Percentiles rank a stretch among this genome's conserved stretches.
Evolutionary conservation across 805 yeast species (phyloP).

Genomic region (Metschnikowia cerradonensis): DNA sequence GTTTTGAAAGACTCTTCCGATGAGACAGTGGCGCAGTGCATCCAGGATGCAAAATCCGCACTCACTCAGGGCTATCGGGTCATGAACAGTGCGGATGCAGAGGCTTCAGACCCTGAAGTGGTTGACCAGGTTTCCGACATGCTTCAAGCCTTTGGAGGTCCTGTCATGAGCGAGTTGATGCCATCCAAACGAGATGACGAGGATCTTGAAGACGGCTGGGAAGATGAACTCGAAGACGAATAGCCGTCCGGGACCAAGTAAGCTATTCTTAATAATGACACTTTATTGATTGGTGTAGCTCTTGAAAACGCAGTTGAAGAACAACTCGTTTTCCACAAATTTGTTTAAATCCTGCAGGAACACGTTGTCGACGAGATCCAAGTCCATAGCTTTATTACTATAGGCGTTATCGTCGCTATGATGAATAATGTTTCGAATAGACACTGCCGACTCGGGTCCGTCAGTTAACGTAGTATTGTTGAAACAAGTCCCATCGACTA

Average conservation of each 20-base stretch:
- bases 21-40: slow-evolving; percentile 25
- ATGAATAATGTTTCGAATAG: slow-evolving; percentile 10
- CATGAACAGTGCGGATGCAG: slow-evolving; percentile 31
- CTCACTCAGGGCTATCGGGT: slow-evolving; percentile 45
- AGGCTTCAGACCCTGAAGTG: slow-evolving; percentile 58
- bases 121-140: slow-evolving; percentile 48
- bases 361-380: background rate
- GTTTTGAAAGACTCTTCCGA: slow-evolving; percentile 18
- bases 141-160: slow-evolving; percentile 59
- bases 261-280: slow-evolving; percentile 17
- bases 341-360: slow-evolving; percentile 1
- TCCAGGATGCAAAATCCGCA: slow-evolving; percentile 41
- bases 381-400: background rate
- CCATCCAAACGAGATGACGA: slow-evolving; percentile 27
- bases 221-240: slow-evolving; percentile 45
- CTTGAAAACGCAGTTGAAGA: slow-evolving; percentile 1
- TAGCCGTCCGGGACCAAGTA: background rate
- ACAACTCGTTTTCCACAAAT: slow-evolving; percentile 6
- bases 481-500: background rate
- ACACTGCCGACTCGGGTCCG: slow-evolving; percentile 1
- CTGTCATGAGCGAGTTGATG: slow-evolving; percentile 41
- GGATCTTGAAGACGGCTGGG: slow-evolving; percentile 45
- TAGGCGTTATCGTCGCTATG: background rate
- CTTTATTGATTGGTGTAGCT: background rate
- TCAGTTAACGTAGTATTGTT: background rate